These are phyloP conservation scores for Colletotrichum caudatum DNA, from an alignment of 2,329 filamentous ascomycete species.

Conservation along the genomic window DNA sequence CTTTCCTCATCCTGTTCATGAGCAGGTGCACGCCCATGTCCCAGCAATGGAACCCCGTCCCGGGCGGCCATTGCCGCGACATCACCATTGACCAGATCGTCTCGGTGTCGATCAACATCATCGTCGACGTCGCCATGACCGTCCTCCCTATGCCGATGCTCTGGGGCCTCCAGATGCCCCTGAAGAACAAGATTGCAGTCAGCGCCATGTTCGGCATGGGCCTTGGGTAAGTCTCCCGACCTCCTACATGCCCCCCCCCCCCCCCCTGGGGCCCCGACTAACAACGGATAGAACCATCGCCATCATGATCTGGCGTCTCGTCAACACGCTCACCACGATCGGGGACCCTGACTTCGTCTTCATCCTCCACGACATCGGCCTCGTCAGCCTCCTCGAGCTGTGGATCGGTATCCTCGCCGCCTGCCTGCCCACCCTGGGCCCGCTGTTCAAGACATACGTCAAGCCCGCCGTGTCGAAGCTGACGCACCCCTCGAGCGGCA, in stretches of 20 bases:
- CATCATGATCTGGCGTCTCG: slow-evolving; percentile 54
- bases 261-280: not conserved
- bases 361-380: slow-evolving; percentile 49
- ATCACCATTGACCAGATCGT: slow-evolving; percentile 43
- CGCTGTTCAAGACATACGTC: slow-evolving; percentile 44
- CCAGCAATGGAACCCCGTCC: slow-evolving; percentile 48
- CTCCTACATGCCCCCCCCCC: no score
- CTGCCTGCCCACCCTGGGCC: slow-evolving; percentile 57
- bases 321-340: slow-evolving; percentile 45
- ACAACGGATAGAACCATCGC: slow-evolving; percentile 49
- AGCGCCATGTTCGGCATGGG: slow-evolving; percentile 51
- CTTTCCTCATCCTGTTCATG: slow-evolving; percentile 49
- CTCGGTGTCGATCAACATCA: slow-evolving; percentile 46
- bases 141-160: slow-evolving; percentile 57
- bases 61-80: slow-evolving; percentile 54
- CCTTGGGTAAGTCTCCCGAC: slow-evolving; percentile 45
- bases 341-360: slow-evolving; percentile 43
- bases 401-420: slow-evolving; percentile 56
- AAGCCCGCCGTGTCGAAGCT: slow-evolving; percentile 42
- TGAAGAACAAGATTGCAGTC: slow-evolving; percentile 51
- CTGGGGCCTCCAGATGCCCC: slow-evolving; percentile 56
- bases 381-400: slow-evolving; percentile 54
- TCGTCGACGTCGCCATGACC: slow-evolving; percentile 52
- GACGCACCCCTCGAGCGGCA: slow-evolving; percentile 31
- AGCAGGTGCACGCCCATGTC: slow-evolving; percentile 49